Evolutionary conservation across 2,329 filamentous ascomycete genomes (phyloP), one percentile per base, ranked within the genome.

Genomic region (Beauveria varroae): DNA sequence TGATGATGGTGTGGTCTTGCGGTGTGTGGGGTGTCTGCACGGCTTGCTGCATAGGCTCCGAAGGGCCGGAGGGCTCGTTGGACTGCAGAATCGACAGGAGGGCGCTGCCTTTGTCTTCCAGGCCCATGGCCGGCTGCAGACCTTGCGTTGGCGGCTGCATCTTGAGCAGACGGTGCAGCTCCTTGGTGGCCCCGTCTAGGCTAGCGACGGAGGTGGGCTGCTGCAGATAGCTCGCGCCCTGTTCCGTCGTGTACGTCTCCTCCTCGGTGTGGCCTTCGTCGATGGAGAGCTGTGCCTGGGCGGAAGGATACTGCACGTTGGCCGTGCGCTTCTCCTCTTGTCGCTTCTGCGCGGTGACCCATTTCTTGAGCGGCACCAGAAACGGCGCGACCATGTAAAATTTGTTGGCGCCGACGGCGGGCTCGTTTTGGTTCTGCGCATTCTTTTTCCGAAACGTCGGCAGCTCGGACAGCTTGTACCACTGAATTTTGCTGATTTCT

Each of bases 331-430:
- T 77, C 9, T 79, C 78, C 67, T 90, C 89, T n/a, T 82, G 80
- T 75, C 88, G 92, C 77, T 85, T 88, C 75, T 96, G 91, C 65
- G 88, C 84, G n/a, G 86, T 79, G 52, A 98, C 91, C 93, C 93
- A 98, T 72, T 91, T 91, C 74, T 91, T 93, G 54, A 99, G 75
- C 6, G 86, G 89, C 1, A 86, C 86, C 60, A 98, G 79, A 71
- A 99, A 99, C 0, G 93, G 93, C 0, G 92, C 92, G 20, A 99
- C 95, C 91, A 98, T 97, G 75, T 97, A 99, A 72, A 97, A 98
- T 70, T 93, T 97, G 73, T 90, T 92, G 46, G 86, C 86, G 67
- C 88, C 90, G 14, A 84, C 75, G 34, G 76, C 75, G 14, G 83
- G 80, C 56, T 87, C 81, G 51, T 85, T 81, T n/a, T 86, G 81